phyloP scores from a whole-genome alignment of 257 asterid species.

The Solanum ahanhuiri region DNA sequence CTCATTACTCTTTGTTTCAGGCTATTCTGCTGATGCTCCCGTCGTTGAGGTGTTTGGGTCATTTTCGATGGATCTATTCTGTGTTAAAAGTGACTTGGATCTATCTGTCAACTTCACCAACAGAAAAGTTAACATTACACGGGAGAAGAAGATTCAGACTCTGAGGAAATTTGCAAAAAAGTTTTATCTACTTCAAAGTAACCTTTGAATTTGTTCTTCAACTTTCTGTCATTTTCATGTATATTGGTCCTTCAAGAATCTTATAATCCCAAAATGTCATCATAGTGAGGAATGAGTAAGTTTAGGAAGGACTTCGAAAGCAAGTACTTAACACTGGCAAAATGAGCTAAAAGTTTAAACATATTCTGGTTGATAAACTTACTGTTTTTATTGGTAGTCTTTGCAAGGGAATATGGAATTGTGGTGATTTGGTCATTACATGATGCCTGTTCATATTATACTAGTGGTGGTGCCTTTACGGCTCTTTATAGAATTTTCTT shows the following conservation, averaged over 20 bases:
- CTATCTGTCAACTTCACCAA: constrained; percentile 64
- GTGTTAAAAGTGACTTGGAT: constrained; percentile 68
- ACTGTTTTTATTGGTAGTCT: not conserved
- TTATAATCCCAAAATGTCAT: not conserved
- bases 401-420: not conserved
- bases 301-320: not conserved
- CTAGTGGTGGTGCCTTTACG: not conserved
- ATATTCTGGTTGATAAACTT: not conserved
- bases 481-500: not conserved
- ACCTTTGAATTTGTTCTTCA: constrained; percentile 5
- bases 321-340: not conserved
- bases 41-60: constrained; percentile 85
- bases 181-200: constrained; percentile 70
- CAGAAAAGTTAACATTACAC: constrained; percentile 29
- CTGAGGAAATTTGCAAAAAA: constrained; percentile 67
- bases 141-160: constrained; percentile 68
- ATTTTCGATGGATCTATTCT: constrained; percentile 82
- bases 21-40: constrained; percentile 42
- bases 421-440: not conserved
- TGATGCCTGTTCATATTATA: not conserved
- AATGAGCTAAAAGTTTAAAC: not conserved
- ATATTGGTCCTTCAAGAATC: not conserved
- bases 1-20: constrained; percentile 26
- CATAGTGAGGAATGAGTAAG: not conserved
- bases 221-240: not conserved